These are phyloP conservation scores for Hypoxylon sp. DNA, from an alignment of 2,329 filamentous ascomycete species.

Conservation along the genomic window DNA sequence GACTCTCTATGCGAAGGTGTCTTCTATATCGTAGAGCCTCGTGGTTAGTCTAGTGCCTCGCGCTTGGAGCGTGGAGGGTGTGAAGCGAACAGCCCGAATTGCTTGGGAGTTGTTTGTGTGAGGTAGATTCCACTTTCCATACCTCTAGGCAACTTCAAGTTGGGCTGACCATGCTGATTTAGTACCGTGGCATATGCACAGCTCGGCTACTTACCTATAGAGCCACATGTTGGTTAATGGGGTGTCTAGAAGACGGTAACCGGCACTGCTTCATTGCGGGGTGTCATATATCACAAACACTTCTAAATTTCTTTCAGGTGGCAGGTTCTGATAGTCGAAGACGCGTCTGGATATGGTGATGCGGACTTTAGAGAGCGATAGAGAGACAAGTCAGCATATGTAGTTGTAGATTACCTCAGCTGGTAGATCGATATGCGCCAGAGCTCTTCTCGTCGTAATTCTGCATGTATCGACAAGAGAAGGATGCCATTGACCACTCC, in stretches of 20 bases:
- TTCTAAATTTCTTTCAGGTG: background rate
- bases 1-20: background rate
- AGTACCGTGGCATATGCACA: constrained; percentile 13
- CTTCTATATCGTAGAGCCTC: constrained; percentile 3
- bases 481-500: background rate
- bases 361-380: background rate
- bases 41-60: constrained; percentile 1
- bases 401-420: constrained; percentile 7
- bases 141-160: background rate
- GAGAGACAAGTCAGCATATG: background rate
- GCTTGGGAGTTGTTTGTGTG: constrained; percentile 4
- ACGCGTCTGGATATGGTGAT: background rate
- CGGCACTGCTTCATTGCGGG: constrained; percentile 29
- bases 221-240: constrained; percentile 26
- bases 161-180: constrained; percentile 3
- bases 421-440: background rate
- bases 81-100: constrained; percentile 17
- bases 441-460: background rate
- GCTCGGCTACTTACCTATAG: constrained; percentile 22
- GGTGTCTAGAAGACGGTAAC: constrained; percentile 17
- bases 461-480: background rate
- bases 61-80: constrained; percentile 1
- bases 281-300: constrained; percentile 32
- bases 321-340: background rate
- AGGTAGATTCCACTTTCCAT: constrained; percentile 11